Base-by-base conservation (phyloP, 345 rosid species). In the Geranium rotundifolium region DNA sequence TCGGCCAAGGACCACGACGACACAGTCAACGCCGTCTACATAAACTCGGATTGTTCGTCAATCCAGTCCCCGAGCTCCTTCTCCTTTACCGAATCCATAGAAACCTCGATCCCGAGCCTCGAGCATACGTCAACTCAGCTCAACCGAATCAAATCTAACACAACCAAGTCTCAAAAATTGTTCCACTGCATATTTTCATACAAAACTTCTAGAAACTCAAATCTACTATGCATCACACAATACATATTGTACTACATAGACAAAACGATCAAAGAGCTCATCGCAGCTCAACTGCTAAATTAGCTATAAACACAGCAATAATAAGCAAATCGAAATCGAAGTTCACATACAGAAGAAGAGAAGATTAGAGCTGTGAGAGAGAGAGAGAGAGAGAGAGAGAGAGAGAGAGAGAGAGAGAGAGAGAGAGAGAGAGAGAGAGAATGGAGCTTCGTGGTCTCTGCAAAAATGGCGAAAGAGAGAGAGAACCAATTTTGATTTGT, bases 1-100 rank as follows among this genome's bases (percentile, higher is more conserved):
- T n/a, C n/a, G n/a, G n/a, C n/a, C n/a, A n/a, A n/a, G n/a, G n/a
- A n/a, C n/a, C n/a, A n/a, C n/a, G n/a, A n/a, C n/a, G n/a, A n/a
- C n/a, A n/a, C n/a, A n/a, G n/a, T n/a, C n/a, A n/a, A n/a, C n/a
- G n/a, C n/a, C n/a, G n/a, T n/a, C n/a, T n/a, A n/a, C n/a, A n/a
- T 67, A 54, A 55, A 65, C 69, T 70, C 75, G 14, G 76, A 73
- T 61, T 41, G 30, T 7, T 58, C 65, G 29, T 59, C 69, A 19
- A 63, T 41, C 68, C 64, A 68, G 66, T 73, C 67, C 68, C 72
- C 73, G 61, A 71, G 39, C 46, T 75, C 77, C 76, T 78, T 79
- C 67, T 63, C 16, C 37, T 65, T 71, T 61, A 39, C 54, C 65
- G 64, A 13, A 50, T 17, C 66, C 65, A 41, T 41, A 1, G 50